Conservation (phyloP, 257 asterid species). For the Lithospermum erythrorhizon region DNA sequence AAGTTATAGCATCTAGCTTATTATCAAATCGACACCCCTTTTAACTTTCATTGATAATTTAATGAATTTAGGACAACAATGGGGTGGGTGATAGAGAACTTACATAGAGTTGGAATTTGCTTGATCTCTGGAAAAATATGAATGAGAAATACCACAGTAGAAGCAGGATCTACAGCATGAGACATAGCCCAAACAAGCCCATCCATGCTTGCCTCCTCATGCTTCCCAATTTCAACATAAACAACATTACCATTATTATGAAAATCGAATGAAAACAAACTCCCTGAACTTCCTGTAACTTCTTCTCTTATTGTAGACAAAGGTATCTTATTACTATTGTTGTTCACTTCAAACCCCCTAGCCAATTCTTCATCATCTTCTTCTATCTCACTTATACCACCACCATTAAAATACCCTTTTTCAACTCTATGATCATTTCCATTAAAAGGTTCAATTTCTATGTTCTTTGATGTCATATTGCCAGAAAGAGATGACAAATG, state of each 20-base stretch:
- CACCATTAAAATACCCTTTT: not conserved
- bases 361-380: conserved; percentile 5
- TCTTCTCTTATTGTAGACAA: conserved; percentile 23
- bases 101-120: conserved; percentile 68
- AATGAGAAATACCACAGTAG: conserved; percentile 40
- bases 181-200: conserved; percentile 49
- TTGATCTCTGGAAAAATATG: conserved; percentile 55
- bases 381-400: not conserved
- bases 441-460: not conserved
- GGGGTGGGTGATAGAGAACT: conserved; percentile 4
- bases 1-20: too few relatives aligned
- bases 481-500: too few relatives aligned
- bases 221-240: conserved; percentile 38
- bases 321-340: not conserved
- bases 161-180: conserved; percentile 15
- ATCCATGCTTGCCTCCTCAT: conserved; percentile 39
- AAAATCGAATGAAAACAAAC: conserved; percentile 23
- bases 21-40: too few relatives aligned
- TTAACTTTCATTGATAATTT: too few relatives aligned
- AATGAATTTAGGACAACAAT: too few relatives aligned
- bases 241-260: conserved; percentile 21
- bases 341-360: conserved; percentile 1
- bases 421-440: not conserved
- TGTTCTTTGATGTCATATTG: not conserved
- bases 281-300: conserved; percentile 4